A percentile compares a stretch with the other conserved stretches of the same genome.
These are phyloP conservation scores for Trichoderma cornu-damae DNA, from an alignment of 2,329 filamentous ascomycete species.

Conservation along the genomic window DNA sequence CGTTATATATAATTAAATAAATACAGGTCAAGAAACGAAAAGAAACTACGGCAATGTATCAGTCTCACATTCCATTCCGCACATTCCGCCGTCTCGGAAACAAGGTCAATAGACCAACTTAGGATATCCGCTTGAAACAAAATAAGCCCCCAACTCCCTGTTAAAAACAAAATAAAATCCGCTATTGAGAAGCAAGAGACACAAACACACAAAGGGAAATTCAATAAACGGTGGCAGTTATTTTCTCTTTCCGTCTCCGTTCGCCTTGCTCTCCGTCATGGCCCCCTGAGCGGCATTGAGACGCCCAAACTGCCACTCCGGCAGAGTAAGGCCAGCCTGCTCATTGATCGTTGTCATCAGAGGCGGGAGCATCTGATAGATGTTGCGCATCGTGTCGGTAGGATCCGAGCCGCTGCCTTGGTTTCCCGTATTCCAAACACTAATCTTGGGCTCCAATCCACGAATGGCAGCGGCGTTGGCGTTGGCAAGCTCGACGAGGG, in stretches of 20 bases:
- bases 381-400: conserved; percentile 61
- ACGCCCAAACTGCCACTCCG: conserved; percentile 65
- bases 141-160: neutral
- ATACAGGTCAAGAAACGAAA: no score
- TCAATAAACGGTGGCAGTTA: neutral
- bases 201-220: neutral
- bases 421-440: conserved; percentile 71
- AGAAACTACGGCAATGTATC: neutral
- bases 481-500: conserved; percentile 69
- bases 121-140: neutral
- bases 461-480: conserved; percentile 72
- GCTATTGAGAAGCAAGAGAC: no score
- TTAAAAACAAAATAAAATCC: neutral
- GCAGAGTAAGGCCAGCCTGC: conserved; percentile 77
- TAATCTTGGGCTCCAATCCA: conserved; percentile 83
- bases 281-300: conserved; percentile 35
- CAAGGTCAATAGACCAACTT: no score
- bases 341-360: conserved; percentile 82
- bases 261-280: conserved; percentile 24
- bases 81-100: no score
- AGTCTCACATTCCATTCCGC: neutral
- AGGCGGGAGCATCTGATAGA: conserved; percentile 80
- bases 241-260: conserved; percentile 2
- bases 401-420: conserved; percentile 47
- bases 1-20: neutral